A percentile compares a stretch with the other conserved stretches of the same genome.
Evolutionary conservation across 2,329 filamentous ascomycete species (phyloP).

Genomic region (Ophiostoma pallidulum): DNA sequence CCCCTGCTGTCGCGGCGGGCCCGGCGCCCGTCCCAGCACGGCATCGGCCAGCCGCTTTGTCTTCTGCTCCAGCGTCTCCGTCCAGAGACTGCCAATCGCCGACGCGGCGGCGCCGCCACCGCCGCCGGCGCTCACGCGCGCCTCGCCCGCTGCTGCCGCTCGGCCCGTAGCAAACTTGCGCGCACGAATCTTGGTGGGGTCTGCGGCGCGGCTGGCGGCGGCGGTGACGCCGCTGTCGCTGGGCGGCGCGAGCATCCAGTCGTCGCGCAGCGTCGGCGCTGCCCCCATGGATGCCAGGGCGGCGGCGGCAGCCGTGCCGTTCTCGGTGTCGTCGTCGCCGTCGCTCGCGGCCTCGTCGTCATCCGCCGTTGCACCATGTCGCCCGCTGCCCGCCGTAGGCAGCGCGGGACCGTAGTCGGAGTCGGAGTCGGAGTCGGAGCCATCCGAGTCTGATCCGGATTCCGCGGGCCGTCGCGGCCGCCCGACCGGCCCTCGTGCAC

Average conservation of each 20-base stretch:
- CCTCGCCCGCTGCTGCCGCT: constrained; percentile 24
- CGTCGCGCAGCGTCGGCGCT: constrained; percentile 58
- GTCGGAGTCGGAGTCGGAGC: constrained; percentile 31
- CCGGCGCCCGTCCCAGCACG: constrained; percentile 60
- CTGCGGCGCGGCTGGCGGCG: constrained; percentile 56
- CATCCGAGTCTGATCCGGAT: constrained; percentile 20
- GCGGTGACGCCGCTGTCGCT: constrained; percentile 40
- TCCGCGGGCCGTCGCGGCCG: constrained; percentile 32
- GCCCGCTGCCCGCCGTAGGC: constrained; percentile 31
- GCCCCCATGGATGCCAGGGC: constrained; percentile 24
- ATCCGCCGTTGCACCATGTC: neutral
- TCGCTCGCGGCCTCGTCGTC: constrained; percentile 16
- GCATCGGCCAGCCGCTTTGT: constrained; percentile 70
- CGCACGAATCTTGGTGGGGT: constrained; percentile 74
- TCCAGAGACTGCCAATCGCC: constrained; percentile 65
- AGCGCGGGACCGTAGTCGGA: constrained; percentile 53
- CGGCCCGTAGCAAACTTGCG: constrained; percentile 70
- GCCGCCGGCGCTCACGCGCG: constrained; percentile 3
- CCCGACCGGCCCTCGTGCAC: constrained; percentile 27
- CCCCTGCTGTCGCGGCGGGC: too few relatives aligned
- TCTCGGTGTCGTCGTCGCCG: constrained; percentile 25
- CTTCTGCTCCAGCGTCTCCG: constrained; percentile 84
- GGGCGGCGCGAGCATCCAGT: constrained; percentile 74
- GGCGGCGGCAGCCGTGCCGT: constrained; percentile 32
- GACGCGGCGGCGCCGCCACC: constrained; percentile 25